Evolutionary conservation across 306 rosid genomes (phyloP).

Genomic region (Cajanus cajan): DNA sequence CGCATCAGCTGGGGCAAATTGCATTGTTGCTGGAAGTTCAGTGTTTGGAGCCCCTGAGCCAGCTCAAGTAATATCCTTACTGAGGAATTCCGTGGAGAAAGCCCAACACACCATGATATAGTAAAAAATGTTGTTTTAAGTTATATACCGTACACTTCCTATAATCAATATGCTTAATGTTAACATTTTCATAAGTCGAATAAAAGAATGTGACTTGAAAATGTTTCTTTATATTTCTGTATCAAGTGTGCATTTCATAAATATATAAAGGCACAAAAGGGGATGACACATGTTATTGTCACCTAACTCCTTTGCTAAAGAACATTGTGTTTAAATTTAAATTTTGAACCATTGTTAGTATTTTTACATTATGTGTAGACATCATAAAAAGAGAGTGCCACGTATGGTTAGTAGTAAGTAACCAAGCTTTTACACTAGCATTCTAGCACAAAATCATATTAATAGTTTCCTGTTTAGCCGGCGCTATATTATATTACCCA

Average conservation of each 20-base stretch:
- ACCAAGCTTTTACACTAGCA: no score
- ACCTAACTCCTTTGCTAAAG: conserved; percentile 13
- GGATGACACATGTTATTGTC: background rate
- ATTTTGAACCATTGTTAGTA: background rate
- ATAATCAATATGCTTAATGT: background rate
- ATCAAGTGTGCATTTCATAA: conserved; percentile 13
- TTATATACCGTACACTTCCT: background rate
- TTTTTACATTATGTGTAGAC: background rate
- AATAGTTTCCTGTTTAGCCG: no score
- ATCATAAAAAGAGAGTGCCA: no score
- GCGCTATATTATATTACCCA: background rate
- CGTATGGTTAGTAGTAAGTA: no score
- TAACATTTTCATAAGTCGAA: conserved; percentile 9
- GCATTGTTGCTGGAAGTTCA: conserved; percentile 97
- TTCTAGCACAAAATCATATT: no score
- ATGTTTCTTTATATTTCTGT: background rate
- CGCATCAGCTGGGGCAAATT: conserved; percentile 87
- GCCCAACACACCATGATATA: conserved; percentile 44
- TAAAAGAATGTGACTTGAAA: conserved; percentile 27
- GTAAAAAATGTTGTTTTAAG: conserved; percentile 1
- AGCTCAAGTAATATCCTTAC: conserved; percentile 64
- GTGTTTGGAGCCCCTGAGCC: conserved; percentile 95
- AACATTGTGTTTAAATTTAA: background rate
- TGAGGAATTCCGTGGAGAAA: conserved; percentile 65
- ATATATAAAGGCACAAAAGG: background rate